A percentile compares a stretch with the other conserved stretches of the same genome.
Conservation (phyloP, 2,329 filamentous ascomycete species). For the Colletotrichum eleusines region DNA sequence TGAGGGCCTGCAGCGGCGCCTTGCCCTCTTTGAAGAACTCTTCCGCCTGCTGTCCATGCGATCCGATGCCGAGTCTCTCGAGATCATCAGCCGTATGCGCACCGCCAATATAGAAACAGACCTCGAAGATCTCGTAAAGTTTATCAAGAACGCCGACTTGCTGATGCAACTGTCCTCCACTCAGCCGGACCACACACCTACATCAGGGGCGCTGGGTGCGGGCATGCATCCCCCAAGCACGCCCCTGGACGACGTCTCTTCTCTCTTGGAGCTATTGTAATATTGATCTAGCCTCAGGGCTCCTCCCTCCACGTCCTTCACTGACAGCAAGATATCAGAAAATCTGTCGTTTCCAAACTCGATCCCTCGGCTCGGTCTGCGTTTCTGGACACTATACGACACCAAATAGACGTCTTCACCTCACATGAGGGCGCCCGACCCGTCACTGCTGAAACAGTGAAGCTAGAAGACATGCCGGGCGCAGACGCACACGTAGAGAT, state of each 20-base stretch:
- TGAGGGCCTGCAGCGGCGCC: conserved; percentile 38
- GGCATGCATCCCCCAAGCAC: not conserved
- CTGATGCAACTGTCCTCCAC: conserved; percentile 36
- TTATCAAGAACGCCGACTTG: conserved; percentile 42
- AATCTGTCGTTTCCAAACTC: conserved; percentile 32
- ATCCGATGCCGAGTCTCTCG: conserved; percentile 40
- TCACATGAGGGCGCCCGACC: not conserved
- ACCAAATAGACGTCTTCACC: conserved; percentile 22
- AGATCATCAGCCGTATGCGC: conserved; percentile 40
- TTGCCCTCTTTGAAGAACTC: conserved; percentile 37
- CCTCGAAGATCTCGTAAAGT: conserved; percentile 37
- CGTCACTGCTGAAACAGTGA: not conserved
- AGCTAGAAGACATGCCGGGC: conserved; percentile 6
- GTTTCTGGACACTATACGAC: conserved; percentile 30
- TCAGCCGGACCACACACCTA: conserved; percentile 12
- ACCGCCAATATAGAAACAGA: conserved; percentile 33
- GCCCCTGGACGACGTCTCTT: conserved; percentile 28
- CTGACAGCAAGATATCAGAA: conserved; percentile 26
- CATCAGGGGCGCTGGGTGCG: not conserved
- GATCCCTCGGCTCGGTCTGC: conserved; percentile 10
- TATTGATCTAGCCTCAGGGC: conserved; percentile 7
- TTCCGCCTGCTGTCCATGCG: conserved; percentile 37
- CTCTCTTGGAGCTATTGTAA: conserved; percentile 34
- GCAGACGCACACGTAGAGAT: not conserved
- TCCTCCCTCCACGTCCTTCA: not conserved